These are phyloP conservation scores for Amanita molliuscula DNA, from an alignment of 768 basidiomycete species.

Conservation along the genomic window DNA sequence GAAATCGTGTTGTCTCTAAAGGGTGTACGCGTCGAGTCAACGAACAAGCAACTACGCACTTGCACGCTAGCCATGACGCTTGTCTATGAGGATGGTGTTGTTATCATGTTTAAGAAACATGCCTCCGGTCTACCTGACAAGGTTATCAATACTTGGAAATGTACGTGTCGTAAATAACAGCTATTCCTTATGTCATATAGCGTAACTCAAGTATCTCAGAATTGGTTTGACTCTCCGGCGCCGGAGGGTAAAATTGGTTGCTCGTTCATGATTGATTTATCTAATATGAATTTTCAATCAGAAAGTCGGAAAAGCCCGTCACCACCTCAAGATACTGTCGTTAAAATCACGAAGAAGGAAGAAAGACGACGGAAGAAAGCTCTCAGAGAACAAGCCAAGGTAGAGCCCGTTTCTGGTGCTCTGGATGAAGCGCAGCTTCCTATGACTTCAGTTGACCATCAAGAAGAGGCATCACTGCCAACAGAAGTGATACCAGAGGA, in stretches of 20 bases:
- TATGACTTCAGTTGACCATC: not conserved
- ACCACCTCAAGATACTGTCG: not conserved
- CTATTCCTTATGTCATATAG: not conserved
- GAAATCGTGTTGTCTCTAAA: constrained; percentile 37
- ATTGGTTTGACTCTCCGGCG: constrained; percentile 22
- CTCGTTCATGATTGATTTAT: not conserved
- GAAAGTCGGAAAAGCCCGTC: not conserved
- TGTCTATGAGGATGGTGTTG: constrained; percentile 30
- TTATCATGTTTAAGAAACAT: constrained; percentile 25
- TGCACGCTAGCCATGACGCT: constrained; percentile 30
- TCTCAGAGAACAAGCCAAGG: not conserved
- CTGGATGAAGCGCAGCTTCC: not conserved
- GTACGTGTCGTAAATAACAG: constrained; percentile 16
- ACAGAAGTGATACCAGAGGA: not conserved
- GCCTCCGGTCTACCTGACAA: constrained; percentile 11
- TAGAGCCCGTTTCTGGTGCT: not conserved
- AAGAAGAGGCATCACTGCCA: not conserved
- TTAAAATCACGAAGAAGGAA: constrained; percentile 5
- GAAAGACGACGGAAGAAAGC: not conserved
- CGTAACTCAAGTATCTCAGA: constrained; percentile 9
- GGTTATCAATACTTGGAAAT: constrained; percentile 29
- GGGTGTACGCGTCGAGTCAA: constrained; percentile 25
- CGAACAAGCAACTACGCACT: constrained; percentile 14
- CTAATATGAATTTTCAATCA: not conserved
- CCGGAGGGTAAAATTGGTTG: constrained; percentile 10